These are phyloP conservation scores for Thyridium curvatum DNA, from an alignment of 2,329 filamentous ascomycete genomes.

Conservation along the genomic window DNA sequence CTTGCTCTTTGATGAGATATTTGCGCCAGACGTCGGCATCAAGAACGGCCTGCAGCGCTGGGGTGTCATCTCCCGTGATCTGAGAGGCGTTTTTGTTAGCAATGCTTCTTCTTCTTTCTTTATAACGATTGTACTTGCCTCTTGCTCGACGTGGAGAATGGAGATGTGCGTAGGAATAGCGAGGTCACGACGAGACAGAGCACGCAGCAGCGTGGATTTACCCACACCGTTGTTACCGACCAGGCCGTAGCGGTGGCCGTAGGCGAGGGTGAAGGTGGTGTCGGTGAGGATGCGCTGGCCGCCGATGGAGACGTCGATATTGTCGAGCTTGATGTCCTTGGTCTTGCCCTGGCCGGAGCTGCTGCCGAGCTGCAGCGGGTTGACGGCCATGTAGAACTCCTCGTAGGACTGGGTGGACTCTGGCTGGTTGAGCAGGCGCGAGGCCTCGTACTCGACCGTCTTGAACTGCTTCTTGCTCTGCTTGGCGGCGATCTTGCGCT, in stretches of 20 bases:
- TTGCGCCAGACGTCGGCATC: constrained; percentile 99
- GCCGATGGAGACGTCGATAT: constrained; percentile 88
- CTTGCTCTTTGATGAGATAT: constrained; percentile 83
- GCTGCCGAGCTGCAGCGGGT: constrained; percentile 78
- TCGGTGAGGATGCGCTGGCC: constrained; percentile 86
- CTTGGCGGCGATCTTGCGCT: constrained; percentile 95
- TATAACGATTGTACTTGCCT: constrained; percentile 48
- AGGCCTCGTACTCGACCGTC: constrained; percentile 96
- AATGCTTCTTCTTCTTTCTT: background rate
- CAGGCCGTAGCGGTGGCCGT: constrained; percentile 90
- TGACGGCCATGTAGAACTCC: constrained; percentile 99
- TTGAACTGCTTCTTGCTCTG: constrained; percentile 98
- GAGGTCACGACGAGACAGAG: constrained; percentile 86
- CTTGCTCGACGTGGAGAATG: constrained; percentile 97
- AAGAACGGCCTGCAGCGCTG: constrained; percentile 87
- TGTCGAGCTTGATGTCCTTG: constrained; percentile 98
- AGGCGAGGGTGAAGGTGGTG: constrained; percentile 82
- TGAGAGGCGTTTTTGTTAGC: constrained; percentile 30
- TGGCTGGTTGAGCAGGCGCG: constrained; percentile 75
- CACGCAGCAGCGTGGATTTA: constrained; percentile 90
- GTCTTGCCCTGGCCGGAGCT: constrained; percentile 66
- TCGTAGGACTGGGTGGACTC: constrained; percentile 89
- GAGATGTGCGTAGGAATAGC: constrained; percentile 95
- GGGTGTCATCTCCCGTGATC: constrained; percentile 93
- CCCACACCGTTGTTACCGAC: constrained; percentile 99